Evolutionary conservation across 306 rosid species (phyloP).

Genomic region (Arachis stenosperma): DNA sequence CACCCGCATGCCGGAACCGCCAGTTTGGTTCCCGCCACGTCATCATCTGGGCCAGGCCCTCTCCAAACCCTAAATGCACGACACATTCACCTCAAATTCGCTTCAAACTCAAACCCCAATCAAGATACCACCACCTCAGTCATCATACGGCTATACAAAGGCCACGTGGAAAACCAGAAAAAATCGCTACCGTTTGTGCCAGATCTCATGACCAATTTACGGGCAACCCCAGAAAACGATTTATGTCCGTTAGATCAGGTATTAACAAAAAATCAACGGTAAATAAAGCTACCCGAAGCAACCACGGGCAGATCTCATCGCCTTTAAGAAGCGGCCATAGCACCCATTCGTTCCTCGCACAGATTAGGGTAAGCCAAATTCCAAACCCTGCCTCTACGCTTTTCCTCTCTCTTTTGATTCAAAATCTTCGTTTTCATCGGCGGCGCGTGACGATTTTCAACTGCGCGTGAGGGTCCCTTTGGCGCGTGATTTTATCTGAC

Average conservation of each 20-base stretch:
- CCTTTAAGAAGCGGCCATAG: constrained; percentile 65
- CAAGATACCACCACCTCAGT: constrained; percentile 1
- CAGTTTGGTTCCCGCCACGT: constrained; percentile 51
- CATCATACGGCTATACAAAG: neutral
- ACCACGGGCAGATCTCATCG: constrained; percentile 63
- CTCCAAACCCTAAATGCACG: constrained; percentile 65
- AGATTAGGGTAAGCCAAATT: constrained; percentile 57
- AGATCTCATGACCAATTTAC: constrained; percentile 40
- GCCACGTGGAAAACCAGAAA: constrained; percentile 21
- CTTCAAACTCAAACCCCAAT: constrained; percentile 45
- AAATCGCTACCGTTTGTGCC: constrained; percentile 48
- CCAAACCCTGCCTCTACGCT: constrained; percentile 47
- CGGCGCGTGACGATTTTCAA: constrained; percentile 35
- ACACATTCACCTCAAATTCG: constrained; percentile 57
- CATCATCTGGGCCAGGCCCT: constrained; percentile 48
- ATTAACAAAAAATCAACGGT: constrained; percentile 27
- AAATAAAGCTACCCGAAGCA: constrained; percentile 31
- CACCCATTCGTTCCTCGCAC: constrained; percentile 50
- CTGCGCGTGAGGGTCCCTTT: constrained; percentile 33
- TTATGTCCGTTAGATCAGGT: constrained; percentile 7
- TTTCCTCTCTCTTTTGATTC: neutral
- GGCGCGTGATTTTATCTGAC: constrained; percentile 38
- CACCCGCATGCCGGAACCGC: constrained; percentile 37
- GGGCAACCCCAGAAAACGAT: constrained; percentile 34
- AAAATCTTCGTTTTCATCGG: too few species aligned